Evolutionary conservation across 2,329 filamentous ascomycete genomes (phyloP), one percentile per base, ranked within the genome.

Genomic region (Pseudocercospora ulei): DNA sequence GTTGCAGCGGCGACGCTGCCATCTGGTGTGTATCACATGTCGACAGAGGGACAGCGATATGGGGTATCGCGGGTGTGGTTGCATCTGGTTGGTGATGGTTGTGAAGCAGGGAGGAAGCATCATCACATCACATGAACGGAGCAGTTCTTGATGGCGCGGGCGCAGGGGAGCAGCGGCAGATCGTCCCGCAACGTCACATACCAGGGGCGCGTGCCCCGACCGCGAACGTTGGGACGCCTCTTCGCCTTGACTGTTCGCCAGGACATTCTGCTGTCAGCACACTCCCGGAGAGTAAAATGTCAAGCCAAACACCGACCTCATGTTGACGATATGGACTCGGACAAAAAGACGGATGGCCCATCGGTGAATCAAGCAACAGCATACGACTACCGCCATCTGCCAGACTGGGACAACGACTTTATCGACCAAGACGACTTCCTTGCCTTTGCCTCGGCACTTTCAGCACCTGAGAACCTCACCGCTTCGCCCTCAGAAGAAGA

Each of bases 401-500:
- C 86, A n/a, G 86, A 94, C 61, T 76, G 71, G 61, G 73, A 87
- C 59, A 71, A 72, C 54, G 77, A 90, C 40, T 95, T 95, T 58
- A 69, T 92, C 51, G 64, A 73, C 28, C 68, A 78, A 25, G 75
- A 75, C 43, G 80, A 93, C 56, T 68, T 94, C 19, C 69, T 73
- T 23, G 78, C 81, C 38, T 96, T 96, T 60, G 78, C 81, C 44
- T 75, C 74, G 43, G 88, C 88, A 5, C 72, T 95, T 5, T 73
- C 76, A n/a, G 83, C 82, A 1, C 85, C 87, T 0, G 85, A 92
- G 46, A 41, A 75, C 1, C n/a, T 43, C 4, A 40, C 43, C 6
- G 41, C 43, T 2, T 71, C 79, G 25, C 77, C 81, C 22, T 77
- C 72, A 7, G 69, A 73, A 33, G 64, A 71, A 33, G 77, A 80